A percentile compares a stretch with the other conserved stretches of the same genome.
Conservation (phyloP, 2,329 filamentous ascomycete genomes). For the Chaetomium sp. region DNA sequence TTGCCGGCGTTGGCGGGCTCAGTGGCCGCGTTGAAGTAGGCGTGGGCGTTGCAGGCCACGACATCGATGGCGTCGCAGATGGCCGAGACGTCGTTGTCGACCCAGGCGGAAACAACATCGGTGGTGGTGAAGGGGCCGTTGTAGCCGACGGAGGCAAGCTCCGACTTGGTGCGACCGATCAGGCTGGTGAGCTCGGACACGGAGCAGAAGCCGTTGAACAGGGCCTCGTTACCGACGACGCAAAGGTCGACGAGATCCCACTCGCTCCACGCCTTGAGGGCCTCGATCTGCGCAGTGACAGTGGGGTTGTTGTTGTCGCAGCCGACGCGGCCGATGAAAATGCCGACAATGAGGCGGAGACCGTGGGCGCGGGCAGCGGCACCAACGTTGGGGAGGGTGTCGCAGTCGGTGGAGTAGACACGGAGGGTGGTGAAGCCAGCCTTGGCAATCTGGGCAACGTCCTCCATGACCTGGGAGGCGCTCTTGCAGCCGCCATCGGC, state of each 20-base stretch:
- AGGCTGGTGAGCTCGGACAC: constrained; percentile 68
- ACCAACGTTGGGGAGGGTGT: constrained; percentile 75
- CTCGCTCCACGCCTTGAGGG: constrained; percentile 71
- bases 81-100: constrained; percentile 59
- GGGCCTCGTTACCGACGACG: constrained; percentile 87
- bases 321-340: constrained; percentile 74
- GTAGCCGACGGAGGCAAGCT: constrained; percentile 69
- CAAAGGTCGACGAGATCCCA: constrained; percentile 78
- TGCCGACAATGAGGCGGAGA: constrained; percentile 80
- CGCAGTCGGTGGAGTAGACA: constrained; percentile 91
- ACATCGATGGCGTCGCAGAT: constrained; percentile 78
- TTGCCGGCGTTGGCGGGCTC: constrained; percentile 66
- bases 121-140: constrained; percentile 77
- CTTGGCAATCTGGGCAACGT: constrained; percentile 63
- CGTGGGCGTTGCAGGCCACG: constrained; percentile 84
- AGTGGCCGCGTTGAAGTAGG: constrained; percentile 83
- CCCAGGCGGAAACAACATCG: constrained; percentile 80
- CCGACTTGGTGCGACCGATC: constrained; percentile 65
- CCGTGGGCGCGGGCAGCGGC: constrained; percentile 65
- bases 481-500: constrained; percentile 65
- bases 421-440: constrained; percentile 73
- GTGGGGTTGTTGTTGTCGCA: constrained; percentile 60
- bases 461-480: constrained; percentile 56
- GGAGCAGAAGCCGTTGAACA: constrained; percentile 72
- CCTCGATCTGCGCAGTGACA: constrained; percentile 71